Percentiles rank a stretch among this genome's conserved stretches.
phyloP scores from a whole-genome alignment of 768 basidiomycete genomes.

The Mycena galopus region DNA sequence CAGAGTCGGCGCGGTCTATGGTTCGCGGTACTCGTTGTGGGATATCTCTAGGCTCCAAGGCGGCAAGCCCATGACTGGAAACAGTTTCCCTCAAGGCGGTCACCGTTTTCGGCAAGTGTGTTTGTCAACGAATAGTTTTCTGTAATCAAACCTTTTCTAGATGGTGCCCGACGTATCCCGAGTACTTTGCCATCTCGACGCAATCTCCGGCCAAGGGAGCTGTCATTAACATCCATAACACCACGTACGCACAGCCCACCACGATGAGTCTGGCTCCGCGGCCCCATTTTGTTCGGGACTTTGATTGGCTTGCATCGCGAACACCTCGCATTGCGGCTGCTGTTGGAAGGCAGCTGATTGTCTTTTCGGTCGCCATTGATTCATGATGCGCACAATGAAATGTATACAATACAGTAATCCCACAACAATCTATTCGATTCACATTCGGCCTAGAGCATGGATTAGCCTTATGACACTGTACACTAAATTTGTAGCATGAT shows the following conservation, averaged over 20 bases:
- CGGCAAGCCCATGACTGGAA: slow-evolving; percentile 77
- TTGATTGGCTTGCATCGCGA: slow-evolving; percentile 78
- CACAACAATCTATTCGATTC: slow-evolving; percentile 25
- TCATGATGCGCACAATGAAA: slow-evolving; percentile 42
- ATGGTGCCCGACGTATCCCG: slow-evolving; percentile 83
- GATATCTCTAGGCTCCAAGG: slow-evolving; percentile 79
- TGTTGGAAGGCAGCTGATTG: slow-evolving; percentile 67
- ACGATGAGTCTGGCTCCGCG: slow-evolving; percentile 68
- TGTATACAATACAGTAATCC: not conserved
- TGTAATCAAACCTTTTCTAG: slow-evolving; percentile 49
- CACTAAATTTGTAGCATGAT: slow-evolving; percentile 36
- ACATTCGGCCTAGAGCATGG: slow-evolving; percentile 24
- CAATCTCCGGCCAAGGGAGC: slow-evolving; percentile 72
- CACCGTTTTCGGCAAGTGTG: slow-evolving; percentile 78
- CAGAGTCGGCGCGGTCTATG: slow-evolving; percentile 84
- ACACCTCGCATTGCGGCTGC: slow-evolving; percentile 79
- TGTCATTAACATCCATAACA: slow-evolving; percentile 77
- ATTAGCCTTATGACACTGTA: slow-evolving; percentile 35
- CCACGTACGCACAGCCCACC: slow-evolving; percentile 72
- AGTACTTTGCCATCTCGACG: slow-evolving; percentile 83
- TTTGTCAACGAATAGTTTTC: not conserved
- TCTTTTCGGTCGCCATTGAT: slow-evolving; percentile 78
- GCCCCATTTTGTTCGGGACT: slow-evolving; percentile 77
- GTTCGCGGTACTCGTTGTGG: slow-evolving; percentile 82
- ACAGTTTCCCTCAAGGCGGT: slow-evolving; percentile 76